phyloP scores from a whole-genome alignment of 345 rosid species.

The Gossypium rotundifolium region DNA sequence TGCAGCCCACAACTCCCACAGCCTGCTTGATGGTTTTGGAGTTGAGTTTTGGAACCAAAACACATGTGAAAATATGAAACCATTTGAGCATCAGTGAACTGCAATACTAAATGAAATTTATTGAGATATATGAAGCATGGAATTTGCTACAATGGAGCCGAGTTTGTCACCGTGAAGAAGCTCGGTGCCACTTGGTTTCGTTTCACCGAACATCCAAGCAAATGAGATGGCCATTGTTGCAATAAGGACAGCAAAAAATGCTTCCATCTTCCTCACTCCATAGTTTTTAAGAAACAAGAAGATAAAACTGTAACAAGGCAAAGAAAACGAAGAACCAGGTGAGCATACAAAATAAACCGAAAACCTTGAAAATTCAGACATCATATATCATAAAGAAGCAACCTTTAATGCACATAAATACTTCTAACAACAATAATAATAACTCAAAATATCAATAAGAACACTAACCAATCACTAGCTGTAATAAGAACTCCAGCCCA shows the following conservation, averaged over 20 bases:
- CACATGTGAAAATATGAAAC: conserved; percentile 33
- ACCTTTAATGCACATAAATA: neutral
- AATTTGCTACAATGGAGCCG: neutral
- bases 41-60: conserved; percentile 74
- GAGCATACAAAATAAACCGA: neutral
- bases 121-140: neutral
- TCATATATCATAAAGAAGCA: neutral
- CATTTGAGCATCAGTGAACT: neutral
- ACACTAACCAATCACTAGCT: conserved; percentile 68
- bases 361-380: neutral
- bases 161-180: conserved; percentile 57
- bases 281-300: conserved; percentile 87
- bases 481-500: conserved; percentile 91
- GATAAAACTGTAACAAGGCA: conserved; percentile 53
- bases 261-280: conserved; percentile 89
- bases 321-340: conserved; percentile 4
- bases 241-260: conserved; percentile 72
- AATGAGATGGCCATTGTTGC: conserved; percentile 77
- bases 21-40: conserved; percentile 84
- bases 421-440: neutral
- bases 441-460: neutral
- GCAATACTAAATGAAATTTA: neutral
- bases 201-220: conserved; percentile 92
- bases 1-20: conserved; percentile 92
- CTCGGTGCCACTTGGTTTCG: conserved; percentile 71